Percentiles rank a stretch among this genome's conserved stretches.
Evolutionary conservation across 2,329 filamentous ascomycete genomes (phyloP).

Genomic region (Thielaviopsis punctulata): DNA sequence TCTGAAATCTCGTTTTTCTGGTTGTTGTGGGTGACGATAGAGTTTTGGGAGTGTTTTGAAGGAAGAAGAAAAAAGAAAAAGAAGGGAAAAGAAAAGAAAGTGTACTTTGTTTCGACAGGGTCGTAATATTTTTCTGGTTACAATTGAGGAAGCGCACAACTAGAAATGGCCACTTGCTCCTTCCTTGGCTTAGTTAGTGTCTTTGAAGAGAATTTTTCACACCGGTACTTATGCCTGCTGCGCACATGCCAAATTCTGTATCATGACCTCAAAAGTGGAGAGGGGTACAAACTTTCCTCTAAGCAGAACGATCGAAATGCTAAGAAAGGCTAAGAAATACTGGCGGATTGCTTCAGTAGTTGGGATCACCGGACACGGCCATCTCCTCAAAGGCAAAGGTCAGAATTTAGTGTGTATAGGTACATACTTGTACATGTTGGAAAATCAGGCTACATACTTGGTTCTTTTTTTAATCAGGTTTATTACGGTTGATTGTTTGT

Average conservation of each 20-base stretch:
- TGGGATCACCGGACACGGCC: no score
- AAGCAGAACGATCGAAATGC: no score
- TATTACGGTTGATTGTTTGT: no score
- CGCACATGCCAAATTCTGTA: background rate
- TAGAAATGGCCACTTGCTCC: conserved; percentile 1
- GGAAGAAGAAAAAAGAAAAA: conserved; percentile 23
- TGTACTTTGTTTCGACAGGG: conserved; percentile 17
- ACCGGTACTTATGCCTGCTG: conserved; percentile 10
- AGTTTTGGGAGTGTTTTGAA: conserved; percentile 27
- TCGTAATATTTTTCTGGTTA: background rate
- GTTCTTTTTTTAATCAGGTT: no score
- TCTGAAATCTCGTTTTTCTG: conserved; percentile 29
- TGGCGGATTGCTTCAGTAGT: no score
- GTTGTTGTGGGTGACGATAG: conserved; percentile 27
- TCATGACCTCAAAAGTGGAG: background rate
- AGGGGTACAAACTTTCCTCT: no score
- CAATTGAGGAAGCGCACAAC: background rate
- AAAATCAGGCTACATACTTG: no score
- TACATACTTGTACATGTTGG: no score
- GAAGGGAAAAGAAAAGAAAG: conserved; percentile 25
- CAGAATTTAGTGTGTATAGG: no score
- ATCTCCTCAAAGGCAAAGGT: no score
- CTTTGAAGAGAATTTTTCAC: conserved; percentile 10
- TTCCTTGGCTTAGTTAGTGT: background rate
- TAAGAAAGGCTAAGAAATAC: no score